A percentile compares a stretch with the other conserved stretches of the same genome.
Evolutionary conservation across 306 rosid species (phyloP).

Genomic region (Macrotyloma uniflorum): DNA sequence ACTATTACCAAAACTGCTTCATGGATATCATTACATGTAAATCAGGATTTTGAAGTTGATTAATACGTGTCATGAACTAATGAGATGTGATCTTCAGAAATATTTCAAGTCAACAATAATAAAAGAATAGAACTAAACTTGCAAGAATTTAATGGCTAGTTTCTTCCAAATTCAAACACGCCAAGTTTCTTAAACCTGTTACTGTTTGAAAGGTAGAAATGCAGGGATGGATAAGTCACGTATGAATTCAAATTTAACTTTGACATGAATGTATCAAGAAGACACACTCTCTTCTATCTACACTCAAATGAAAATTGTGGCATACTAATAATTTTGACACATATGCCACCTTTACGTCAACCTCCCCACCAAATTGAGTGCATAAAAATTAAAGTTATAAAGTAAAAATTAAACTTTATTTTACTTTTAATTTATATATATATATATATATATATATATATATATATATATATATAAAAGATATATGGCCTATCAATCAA

Average conservation of each 20-base stretch:
- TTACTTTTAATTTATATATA: no score
- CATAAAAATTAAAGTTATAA: conserved; percentile 19
- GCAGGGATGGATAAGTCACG: background rate
- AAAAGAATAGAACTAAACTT: background rate
- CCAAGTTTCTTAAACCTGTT: conserved; percentile 22
- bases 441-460: no score
- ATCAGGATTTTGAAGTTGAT: background rate
- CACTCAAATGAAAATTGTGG: conserved; percentile 30
- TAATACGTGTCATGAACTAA: background rate
- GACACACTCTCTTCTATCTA: background rate
- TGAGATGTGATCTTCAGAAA: background rate
- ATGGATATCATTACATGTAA: background rate
- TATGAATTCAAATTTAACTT: conserved; percentile 15
- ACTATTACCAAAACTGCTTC: background rate
- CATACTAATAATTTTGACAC: conserved; percentile 26
- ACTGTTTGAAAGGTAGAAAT: conserved; percentile 24
- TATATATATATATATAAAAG: no score
- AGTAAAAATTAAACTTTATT: no score
- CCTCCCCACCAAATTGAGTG: conserved; percentile 36
- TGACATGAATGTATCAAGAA: background rate
- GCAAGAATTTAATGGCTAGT: background rate
- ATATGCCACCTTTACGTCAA: conserved; percentile 45
- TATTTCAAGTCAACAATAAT: background rate
- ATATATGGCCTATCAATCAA: conserved; percentile 27
- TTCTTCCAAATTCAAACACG: conserved; percentile 34